Evolutionary conservation across 345 rosid genomes (phyloP), one percentile per base, ranked within the genome.

Genomic region (Noccaea bulbosa): DNA sequence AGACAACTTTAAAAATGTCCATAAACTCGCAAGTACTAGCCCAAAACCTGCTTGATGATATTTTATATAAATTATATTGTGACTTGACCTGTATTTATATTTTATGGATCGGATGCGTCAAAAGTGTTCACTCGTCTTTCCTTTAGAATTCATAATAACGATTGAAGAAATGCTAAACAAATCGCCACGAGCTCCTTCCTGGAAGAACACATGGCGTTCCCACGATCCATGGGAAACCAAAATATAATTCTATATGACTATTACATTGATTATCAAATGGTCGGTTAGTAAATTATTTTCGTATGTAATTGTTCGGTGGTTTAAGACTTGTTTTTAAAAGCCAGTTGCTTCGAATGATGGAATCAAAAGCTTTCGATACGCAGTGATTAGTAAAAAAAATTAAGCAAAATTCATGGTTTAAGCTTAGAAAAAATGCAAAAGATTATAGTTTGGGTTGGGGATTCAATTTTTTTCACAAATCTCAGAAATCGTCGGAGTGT

Each of bases 151-250:
- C 35, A 33, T 4, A 6, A 33, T 33, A 33, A 33, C 27, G 27
- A 24, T 24, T 24, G 2, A 24, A 1, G 22, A 35, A 69, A 46
- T 24, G 9, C 39, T 67, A 56, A 14, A 46, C 8, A 45, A 56
- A 44, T 69, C 37, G 38, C 27, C 20, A 39, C 50, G 66, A 39
- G 40, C 16, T 47, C 17, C 39, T 39, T 20, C 41, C 22, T 70
- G 50, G 51, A 27, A 27, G 15, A 30, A 16, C 68, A 61, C 69
- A 71, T 71, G 68, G 43, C 39, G 7, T 34, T 71, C 27, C 53
- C 54, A 17, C 24, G 62, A 71, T 16, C 30, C 37, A 17, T 50
- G 69, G 38, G 20, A 17, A 9, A 55, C 9, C 9, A 61, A 50
- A 39, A 24, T 30, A 22, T 43, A 30, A 30, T 54, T 17, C 0